Percentiles rank a stretch among this genome's conserved stretches.
These are phyloP conservation scores for Trichoderma asperellum DNA, from an alignment of 2,329 filamentous ascomycete genomes.

Conservation along the genomic window DNA sequence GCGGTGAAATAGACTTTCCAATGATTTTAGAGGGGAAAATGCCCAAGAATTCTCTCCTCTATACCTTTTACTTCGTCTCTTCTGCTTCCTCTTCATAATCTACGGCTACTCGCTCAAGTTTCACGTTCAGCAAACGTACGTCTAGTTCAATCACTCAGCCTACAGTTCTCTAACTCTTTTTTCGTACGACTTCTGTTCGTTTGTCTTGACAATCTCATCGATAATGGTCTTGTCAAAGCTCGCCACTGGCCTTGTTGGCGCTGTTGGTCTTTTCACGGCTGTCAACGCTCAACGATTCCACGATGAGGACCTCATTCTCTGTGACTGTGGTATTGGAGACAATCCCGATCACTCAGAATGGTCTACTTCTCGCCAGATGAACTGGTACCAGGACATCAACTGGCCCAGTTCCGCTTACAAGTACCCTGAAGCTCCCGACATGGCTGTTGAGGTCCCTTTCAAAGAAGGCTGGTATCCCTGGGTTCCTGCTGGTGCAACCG, in stretches of 20 bases:
- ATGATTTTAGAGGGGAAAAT: neutral
- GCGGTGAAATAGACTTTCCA: constrained; percentile 7
- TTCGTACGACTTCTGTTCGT: neutral
- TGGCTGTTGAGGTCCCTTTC: constrained; percentile 47
- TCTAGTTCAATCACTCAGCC: neutral
- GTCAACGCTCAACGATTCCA: constrained; percentile 36
- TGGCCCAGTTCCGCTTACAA: constrained; percentile 43
- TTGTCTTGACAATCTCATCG: neutral
- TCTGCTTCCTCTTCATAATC: neutral
- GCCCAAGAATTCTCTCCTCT: neutral
- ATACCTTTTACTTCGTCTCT: neutral
- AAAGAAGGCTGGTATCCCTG: constrained; percentile 46
- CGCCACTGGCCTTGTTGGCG: constrained; percentile 30
- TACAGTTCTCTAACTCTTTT: neutral
- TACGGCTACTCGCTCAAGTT: neutral
- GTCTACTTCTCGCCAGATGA: constrained; percentile 51
- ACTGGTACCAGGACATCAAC: constrained; percentile 47
- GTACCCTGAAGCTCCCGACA: constrained; percentile 44
- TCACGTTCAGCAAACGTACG: neutral
- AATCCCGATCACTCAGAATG: constrained; percentile 46
- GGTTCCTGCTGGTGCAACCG: constrained; percentile 44
- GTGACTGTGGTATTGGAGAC: constrained; percentile 49
- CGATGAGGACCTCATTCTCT: constrained; percentile 46
- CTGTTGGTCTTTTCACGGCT: constrained; percentile 35
- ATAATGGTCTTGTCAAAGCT: constrained; percentile 37